Evolutionary conservation across 2,329 filamentous ascomycete genomes (phyloP), one percentile per base, ranked within the genome.

Genomic region (Botrytis sinoallii): DNA sequence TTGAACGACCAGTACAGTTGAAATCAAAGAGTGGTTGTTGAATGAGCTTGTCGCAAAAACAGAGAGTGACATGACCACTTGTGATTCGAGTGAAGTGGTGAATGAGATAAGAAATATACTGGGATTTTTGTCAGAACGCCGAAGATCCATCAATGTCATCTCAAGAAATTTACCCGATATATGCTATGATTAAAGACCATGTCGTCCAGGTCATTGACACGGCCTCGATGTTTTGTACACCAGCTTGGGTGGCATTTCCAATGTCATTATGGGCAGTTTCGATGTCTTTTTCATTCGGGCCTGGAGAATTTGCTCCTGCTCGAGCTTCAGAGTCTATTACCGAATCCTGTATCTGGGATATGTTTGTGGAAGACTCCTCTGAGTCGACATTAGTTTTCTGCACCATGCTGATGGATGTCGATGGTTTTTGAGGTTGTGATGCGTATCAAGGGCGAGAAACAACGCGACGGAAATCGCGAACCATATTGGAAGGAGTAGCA

Each of bases 21-120:
- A 77, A 32, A 77, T 77, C 40, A 89, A 79, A 10, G 86, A 88
- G 77, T 89, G 87, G n/a, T 83, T 81, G 42, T 82, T 80, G 76
- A 87, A 89, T 55, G 82, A 82, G 80, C 82, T 83, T 48, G 82
- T 82, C 73, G 86, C 84, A 74, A 80, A 84, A 12, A 82, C 79
- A 71, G 79, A 78, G 63, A 83, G 77, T 83, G 84, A 70, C 84
- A 83, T 76, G 85, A 83, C 52, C n/a, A 73, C 71, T 38, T 73
- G 71, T n/a, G 64, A 66, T 48, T 73, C 71, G 18, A 73, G 64
- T 20, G 71, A 73, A 18, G 71, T 73, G 12, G 52, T 69, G 35
- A 73, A 73, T 20, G 71, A 57, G 35, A 69, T 73, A 72, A 87
- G 85, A 63, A 84, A 83, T 75, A 86, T 83, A 3, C 86, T 74